These are phyloP conservation scores for Biancaea sappan DNA, from an alignment of 306 rosid genomes.

Conservation along the genomic window DNA sequence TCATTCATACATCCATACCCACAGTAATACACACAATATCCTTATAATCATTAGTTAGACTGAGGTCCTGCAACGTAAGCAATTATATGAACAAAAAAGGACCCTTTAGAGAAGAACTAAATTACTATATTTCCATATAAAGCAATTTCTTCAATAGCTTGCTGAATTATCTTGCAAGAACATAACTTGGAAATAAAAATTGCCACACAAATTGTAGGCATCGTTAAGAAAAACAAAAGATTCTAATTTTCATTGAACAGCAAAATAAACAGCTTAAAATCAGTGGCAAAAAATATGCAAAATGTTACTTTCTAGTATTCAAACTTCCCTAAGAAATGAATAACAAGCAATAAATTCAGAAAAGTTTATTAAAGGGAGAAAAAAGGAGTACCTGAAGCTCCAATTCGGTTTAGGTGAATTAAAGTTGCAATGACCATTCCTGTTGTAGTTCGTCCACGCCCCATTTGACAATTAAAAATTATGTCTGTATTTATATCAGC, in stretches of 20 bases:
- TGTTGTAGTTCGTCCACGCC: conserved; percentile 93
- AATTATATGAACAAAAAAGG: conserved; percentile 2
- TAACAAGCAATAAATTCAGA: conserved; percentile 25
- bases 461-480: conserved; percentile 97
- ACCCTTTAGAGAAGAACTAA: conserved; percentile 11
- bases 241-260: background rate
- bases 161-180: conserved; percentile 4
- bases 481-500: conserved; percentile 71
- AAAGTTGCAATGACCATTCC: conserved; percentile 97
- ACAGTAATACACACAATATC: background rate
- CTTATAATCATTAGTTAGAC: background rate
- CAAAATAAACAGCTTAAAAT: background rate
- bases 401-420: conserved; percentile 77
- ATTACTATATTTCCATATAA: background rate
- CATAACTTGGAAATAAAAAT: conserved; percentile 21
- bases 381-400: conserved; percentile 69
- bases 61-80: background rate
- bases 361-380: conserved; percentile 8
- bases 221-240: background rate
- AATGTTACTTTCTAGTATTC: background rate
- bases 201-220: conserved; percentile 15
- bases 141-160: background rate
- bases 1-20: conserved; percentile 26
- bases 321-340: conserved; percentile 15
- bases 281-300: conserved; percentile 2